phyloP scores from a whole-genome alignment of 129 eudicot species.

The Chrysanthemum makinoi region DNA sequence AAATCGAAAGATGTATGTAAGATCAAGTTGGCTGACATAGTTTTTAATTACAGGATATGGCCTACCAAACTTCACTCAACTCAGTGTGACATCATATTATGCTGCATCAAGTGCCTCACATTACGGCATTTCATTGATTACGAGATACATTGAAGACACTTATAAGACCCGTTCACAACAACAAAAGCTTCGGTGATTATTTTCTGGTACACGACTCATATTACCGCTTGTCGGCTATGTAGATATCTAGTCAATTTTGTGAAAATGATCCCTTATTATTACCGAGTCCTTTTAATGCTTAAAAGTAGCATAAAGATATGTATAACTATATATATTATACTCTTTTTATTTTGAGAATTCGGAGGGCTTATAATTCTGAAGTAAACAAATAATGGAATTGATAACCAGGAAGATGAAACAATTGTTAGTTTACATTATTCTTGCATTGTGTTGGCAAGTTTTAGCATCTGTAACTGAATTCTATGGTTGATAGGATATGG shows the following conservation, averaged over 20 bases:
- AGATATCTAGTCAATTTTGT: conserved; percentile 29
- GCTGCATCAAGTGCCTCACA: conserved; percentile 85
- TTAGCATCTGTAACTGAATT: too few species aligned
- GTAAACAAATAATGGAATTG: conserved; percentile 5
- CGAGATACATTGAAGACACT: conserved; percentile 71
- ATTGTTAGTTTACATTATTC: not conserved
- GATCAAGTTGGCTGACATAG: not conserved
- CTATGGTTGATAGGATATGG: too few species aligned
- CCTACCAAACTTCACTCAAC: conserved; percentile 74
- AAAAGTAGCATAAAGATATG: conserved; percentile 15
- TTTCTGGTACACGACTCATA: conserved; percentile 26
- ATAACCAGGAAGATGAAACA: not conserved
- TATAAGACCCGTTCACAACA: conserved; percentile 46
- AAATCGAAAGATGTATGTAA: not conserved
- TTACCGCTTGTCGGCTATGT: conserved; percentile 25
- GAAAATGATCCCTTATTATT: not conserved
- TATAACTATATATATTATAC: conserved; percentile 16
- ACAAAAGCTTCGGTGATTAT: conserved; percentile 43
- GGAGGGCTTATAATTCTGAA: conserved; percentile 12
- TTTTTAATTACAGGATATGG: conserved; percentile 56
- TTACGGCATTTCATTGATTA: conserved; percentile 73
- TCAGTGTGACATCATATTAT: conserved; percentile 75
- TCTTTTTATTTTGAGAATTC: conserved; percentile 10
- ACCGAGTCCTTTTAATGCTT: conserved; percentile 6
- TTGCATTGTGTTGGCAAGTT: not conserved